These are phyloP conservation scores for Chlorella sorokiniana DNA, from an alignment of 139 green algal genomes.

Conservation along the genomic window DNA sequence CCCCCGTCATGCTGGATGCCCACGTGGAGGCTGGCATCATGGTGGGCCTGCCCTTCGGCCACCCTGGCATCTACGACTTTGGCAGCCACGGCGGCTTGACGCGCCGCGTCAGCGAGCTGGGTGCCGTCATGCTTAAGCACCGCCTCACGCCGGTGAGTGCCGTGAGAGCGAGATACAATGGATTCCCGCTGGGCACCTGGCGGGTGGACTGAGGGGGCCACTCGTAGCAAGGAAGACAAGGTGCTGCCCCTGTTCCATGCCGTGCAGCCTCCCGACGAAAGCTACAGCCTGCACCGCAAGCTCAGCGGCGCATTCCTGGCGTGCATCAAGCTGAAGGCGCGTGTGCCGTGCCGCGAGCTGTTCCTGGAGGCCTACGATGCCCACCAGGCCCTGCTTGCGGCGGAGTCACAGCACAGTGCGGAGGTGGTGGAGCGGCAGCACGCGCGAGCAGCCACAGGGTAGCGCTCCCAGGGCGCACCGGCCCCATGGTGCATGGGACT, in stretches of 20 bases:
- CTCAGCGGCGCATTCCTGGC: slow-evolving; percentile 92
- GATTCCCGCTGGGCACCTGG: no score
- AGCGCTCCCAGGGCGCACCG: no score
- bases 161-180: no score
- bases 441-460: neutral
- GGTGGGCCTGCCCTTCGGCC: slow-evolving; percentile 89
- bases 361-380: slow-evolving; percentile 44
- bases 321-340: slow-evolving; percentile 92
- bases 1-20: slow-evolving; percentile 86
- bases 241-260: neutral
- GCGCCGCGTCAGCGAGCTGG: slow-evolving; percentile 71
- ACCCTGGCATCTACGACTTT: slow-evolving; percentile 83
- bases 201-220: no score
- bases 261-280: slow-evolving; percentile 82
- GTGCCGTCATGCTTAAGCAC: slow-evolving; percentile 90
- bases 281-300: slow-evolving; percentile 95
- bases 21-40: slow-evolving; percentile 90
- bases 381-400: neutral
- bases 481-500: no score
- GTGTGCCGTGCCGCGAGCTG: slow-evolving; percentile 69
- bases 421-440: neutral
- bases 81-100: slow-evolving; percentile 31
- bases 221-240: no score
- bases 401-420: neutral
- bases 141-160: slow-evolving; percentile 75